A percentile compares a stretch with the other conserved stretches of the same genome.
Conservation (phyloP, 306 rosid genomes). For the Vigna hirtella region DNA sequence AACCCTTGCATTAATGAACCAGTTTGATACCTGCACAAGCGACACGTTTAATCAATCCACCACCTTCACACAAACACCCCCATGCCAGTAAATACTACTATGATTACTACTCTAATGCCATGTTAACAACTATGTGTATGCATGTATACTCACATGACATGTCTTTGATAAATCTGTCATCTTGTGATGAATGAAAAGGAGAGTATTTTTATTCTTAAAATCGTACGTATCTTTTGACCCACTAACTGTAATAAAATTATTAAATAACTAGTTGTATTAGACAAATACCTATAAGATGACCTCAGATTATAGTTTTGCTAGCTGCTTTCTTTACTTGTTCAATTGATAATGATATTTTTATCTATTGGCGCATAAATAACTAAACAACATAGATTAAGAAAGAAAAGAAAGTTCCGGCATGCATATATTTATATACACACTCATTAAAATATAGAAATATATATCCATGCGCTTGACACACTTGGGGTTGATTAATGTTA, state of each 20-base stretch:
- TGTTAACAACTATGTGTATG: neutral
- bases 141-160: neutral
- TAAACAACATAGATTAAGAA: neutral
- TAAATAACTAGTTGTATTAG: neutral
- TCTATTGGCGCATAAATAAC: neutral
- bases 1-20: constrained; percentile 99
- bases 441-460: neutral
- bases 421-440: neutral
- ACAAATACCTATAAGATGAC: neutral
- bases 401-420: neutral
- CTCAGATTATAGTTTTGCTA: neutral
- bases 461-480: neutral
- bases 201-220: neutral
- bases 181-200: constrained; percentile 13
- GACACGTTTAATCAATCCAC: neutral
- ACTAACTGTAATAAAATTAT: neutral
- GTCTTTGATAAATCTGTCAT: neutral
- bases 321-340: neutral
- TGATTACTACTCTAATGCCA: too few relatives aligned
- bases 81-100: neutral
- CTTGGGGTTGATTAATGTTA: neutral
- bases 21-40: constrained; percentile 78
- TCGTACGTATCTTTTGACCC: neutral
- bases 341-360: neutral
- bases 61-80: neutral